phyloP scores from a whole-genome alignment of 1,139 yeast species.

The Yamadazyma jaroonii region DNA sequence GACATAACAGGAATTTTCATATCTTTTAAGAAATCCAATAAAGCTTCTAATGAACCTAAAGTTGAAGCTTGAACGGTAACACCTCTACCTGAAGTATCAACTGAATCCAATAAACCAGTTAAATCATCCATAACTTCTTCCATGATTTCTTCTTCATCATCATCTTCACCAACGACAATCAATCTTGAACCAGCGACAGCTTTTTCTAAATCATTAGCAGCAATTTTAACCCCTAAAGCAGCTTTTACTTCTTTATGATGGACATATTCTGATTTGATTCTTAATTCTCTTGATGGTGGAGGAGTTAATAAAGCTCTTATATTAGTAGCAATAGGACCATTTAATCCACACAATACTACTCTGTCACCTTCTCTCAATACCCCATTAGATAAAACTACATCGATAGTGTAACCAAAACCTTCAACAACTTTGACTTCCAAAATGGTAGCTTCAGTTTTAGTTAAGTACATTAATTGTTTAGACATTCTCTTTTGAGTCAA shows the following conservation, averaged over 20 bases:
- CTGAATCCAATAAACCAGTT: constrained; percentile 91
- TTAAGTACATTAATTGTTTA: constrained; percentile 93
- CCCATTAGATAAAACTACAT: constrained; percentile 96
- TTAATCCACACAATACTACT: constrained; percentile 93
- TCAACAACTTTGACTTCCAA: constrained; percentile 98
- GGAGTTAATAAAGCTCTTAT: constrained; percentile 96
- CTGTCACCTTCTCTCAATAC: constrained; percentile 91
- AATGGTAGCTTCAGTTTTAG: constrained; percentile 92
- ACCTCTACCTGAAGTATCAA: constrained; percentile 92
- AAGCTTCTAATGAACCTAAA: constrained; percentile 95
- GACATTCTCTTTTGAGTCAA: constrained; percentile 98
- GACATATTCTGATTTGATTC: constrained; percentile 90
- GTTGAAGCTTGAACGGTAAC: constrained; percentile 99
- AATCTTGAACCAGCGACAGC: constrained; percentile 99
- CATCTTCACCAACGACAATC: constrained; percentile 93
- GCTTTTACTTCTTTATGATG: constrained; percentile 98
- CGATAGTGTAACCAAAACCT: constrained; percentile 98
- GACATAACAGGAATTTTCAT: constrained; percentile 99
- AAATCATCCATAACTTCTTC: constrained; percentile 99
- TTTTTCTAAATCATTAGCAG: constrained; percentile 95
- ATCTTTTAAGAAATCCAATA: constrained; percentile 92
- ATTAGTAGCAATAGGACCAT: constrained; percentile 98
- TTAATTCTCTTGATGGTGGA: constrained; percentile 93
- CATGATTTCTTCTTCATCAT: constrained; percentile 95
- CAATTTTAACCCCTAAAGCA: constrained; percentile 97